These are phyloP conservation scores for Psophocarpus tetragonolobus DNA, from an alignment of 306 rosid genomes.

Conservation along the genomic window DNA sequence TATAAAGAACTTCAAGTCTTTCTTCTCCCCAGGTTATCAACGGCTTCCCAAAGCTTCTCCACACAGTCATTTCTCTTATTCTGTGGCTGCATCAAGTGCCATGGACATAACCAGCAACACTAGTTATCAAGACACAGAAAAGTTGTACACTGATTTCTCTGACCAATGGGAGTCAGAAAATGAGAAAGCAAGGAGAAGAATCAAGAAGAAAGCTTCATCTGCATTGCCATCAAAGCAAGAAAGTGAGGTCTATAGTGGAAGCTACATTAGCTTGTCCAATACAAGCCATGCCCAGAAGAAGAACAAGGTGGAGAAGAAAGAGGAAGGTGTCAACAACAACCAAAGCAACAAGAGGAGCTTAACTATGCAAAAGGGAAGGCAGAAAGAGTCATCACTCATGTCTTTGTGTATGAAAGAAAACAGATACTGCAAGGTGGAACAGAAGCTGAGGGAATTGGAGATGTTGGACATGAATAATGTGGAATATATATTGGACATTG, in stretches of 20 bases:
- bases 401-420: conserved; percentile 18
- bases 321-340: background rate
- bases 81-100: conserved; percentile 8
- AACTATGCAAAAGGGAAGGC: conserved; percentile 29
- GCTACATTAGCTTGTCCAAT: conserved; percentile 26
- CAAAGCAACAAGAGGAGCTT: conserved; percentile 24
- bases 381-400: conserved; percentile 28
- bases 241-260: conserved; percentile 34
- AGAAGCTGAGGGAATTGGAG: conserved; percentile 80
- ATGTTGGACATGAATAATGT: conserved; percentile 69
- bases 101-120: conserved; percentile 31
- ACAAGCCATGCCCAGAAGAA: conserved; percentile 33
- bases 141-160: conserved; percentile 44
- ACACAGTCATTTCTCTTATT: conserved; percentile 34
- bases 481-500: conserved; percentile 80
- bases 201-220: conserved; percentile 27
- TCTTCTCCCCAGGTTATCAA: conserved; percentile 64
- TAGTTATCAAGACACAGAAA: conserved; percentile 47
- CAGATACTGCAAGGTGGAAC: conserved; percentile 46
- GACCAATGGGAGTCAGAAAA: conserved; percentile 49
- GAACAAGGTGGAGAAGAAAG: conserved; percentile 37
- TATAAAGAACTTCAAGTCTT: conserved; percentile 61
- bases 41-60: conserved; percentile 72
- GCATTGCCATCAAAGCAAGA: conserved; percentile 38
- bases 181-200: conserved; percentile 28